These are phyloP conservation scores for Coemansia sp. DNA, from an alignment of 192 early-diverging fungal species.

Conservation along the genomic window DNA sequence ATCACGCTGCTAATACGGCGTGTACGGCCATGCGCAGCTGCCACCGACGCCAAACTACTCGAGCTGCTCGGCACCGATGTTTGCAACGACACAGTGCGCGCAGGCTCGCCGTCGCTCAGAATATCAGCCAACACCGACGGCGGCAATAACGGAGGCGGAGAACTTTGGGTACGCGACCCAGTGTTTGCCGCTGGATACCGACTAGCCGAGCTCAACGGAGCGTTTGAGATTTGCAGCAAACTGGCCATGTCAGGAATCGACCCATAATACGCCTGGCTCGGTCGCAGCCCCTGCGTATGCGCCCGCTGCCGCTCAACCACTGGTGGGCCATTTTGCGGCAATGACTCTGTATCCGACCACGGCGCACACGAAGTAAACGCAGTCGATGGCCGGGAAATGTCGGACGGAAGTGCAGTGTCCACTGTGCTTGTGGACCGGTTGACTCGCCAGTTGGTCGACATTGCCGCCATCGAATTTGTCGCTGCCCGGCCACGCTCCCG, in stretches of 20 bases:
- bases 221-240: neutral
- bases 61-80: neutral
- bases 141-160: slow-evolving; percentile 28
- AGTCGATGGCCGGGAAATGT: neutral
- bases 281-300: neutral
- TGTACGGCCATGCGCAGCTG: neutral
- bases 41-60: neutral
- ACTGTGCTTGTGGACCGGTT: slow-evolving; percentile 12
- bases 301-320: neutral
- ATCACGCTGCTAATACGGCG: slow-evolving; percentile 20
- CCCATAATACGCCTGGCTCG: slow-evolving; percentile 1
- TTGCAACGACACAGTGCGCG: slow-evolving; percentile 2
- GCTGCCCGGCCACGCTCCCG: slow-evolving; percentile 6
- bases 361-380: neutral
- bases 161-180: neutral
- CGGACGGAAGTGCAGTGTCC: neutral
- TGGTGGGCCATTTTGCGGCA: neutral
- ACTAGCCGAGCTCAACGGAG: slow-evolving; percentile 1
- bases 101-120: slow-evolving; percentile 20
- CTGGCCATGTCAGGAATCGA: neutral
- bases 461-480: slow-evolving; percentile 13
- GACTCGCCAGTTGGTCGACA: slow-evolving; percentile 26
- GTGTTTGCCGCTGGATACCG: neutral
- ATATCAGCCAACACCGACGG: slow-evolving; percentile 42
- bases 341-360: neutral